Evolutionary conservation across 306 rosid genomes (phyloP).

Genomic region (Citrullus colocynthis): DNA sequence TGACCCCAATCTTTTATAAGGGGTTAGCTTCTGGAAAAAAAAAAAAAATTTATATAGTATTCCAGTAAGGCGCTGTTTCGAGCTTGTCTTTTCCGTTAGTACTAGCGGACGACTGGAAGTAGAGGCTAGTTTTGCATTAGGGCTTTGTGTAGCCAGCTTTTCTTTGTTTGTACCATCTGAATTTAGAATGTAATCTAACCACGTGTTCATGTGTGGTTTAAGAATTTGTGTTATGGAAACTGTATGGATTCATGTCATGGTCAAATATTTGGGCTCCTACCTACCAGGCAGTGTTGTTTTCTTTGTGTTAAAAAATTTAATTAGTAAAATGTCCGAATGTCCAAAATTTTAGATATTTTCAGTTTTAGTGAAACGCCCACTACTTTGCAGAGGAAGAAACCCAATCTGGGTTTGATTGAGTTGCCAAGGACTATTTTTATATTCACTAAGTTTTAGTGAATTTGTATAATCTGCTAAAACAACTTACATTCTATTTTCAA

Average conservation of each 20-base stretch:
- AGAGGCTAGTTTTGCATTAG: not conserved
- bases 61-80: not conserved
- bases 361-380: too few relatives aligned
- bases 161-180: not conserved
- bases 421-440: too few relatives aligned
- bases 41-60: not conserved
- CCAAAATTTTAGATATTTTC: too few relatives aligned
- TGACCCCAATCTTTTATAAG: conserved; percentile 36
- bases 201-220: not conserved
- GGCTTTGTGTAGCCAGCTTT: not conserved
- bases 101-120: not conserved
- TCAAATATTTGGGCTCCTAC: not conserved
- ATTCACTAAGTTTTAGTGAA: too few relatives aligned
- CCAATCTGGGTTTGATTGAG: too few relatives aligned
- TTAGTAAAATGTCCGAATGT: too few relatives aligned
- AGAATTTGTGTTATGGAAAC: not conserved
- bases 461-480: too few relatives aligned
- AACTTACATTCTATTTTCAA: too few relatives aligned
- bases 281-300: not conserved
- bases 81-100: not conserved
- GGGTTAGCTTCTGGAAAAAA: conserved; percentile 27
- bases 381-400: too few relatives aligned
- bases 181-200: not conserved
- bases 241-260: not conserved
- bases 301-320: not conserved